Conservation (phyloP, 768 basidiomycete species). For the Leucocoprinus sp. region DNA sequence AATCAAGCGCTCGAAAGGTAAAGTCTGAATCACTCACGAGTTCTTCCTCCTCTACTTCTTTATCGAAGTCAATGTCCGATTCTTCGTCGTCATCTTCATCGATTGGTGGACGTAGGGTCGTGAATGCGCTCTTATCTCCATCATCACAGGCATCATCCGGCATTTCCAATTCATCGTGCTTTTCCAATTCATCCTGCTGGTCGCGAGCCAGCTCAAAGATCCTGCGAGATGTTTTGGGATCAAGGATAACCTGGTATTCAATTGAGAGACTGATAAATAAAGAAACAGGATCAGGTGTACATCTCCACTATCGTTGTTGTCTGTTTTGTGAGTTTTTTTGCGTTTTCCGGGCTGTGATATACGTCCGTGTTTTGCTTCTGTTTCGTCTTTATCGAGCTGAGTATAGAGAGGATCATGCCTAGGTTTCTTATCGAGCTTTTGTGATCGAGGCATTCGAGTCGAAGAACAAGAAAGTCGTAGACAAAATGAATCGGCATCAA, state of each 20-base stretch:
- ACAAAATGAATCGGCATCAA: too few relatives aligned
- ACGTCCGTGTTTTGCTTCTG: slow-evolving; percentile 69
- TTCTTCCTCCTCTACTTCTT: slow-evolving; percentile 54
- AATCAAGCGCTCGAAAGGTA: background rate
- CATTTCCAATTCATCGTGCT: slow-evolving; percentile 82
- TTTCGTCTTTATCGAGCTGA: slow-evolving; percentile 76
- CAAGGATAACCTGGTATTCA: slow-evolving; percentile 51
- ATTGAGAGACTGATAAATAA: slow-evolving; percentile 8
- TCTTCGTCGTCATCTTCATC: slow-evolving; percentile 56
- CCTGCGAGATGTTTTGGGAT: slow-evolving; percentile 73
- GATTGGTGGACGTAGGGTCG: slow-evolving; percentile 25
- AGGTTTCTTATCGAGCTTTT: slow-evolving; percentile 43
- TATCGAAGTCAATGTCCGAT: slow-evolving; percentile 35
- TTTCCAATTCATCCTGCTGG: slow-evolving; percentile 85
- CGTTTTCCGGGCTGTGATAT: slow-evolving; percentile 71
- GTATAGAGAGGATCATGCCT: slow-evolving; percentile 85
- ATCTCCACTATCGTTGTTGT: slow-evolving; percentile 41
- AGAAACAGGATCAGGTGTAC: slow-evolving; percentile 26
- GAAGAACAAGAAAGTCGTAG: too few relatives aligned
- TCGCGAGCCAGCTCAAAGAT: slow-evolving; percentile 90
- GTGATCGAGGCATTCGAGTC: slow-evolving; percentile 53
- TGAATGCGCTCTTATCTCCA: slow-evolving; percentile 25
- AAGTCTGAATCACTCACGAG: slow-evolving; percentile 36
- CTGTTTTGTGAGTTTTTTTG: slow-evolving; percentile 46
- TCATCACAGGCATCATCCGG: slow-evolving; percentile 45